A percentile compares a stretch with the other conserved stretches of the same genome.
These are phyloP conservation scores for Pseudocercospora eumusae DNA, from an alignment of 2,329 filamentous ascomycete species.

Conservation along the genomic window DNA sequence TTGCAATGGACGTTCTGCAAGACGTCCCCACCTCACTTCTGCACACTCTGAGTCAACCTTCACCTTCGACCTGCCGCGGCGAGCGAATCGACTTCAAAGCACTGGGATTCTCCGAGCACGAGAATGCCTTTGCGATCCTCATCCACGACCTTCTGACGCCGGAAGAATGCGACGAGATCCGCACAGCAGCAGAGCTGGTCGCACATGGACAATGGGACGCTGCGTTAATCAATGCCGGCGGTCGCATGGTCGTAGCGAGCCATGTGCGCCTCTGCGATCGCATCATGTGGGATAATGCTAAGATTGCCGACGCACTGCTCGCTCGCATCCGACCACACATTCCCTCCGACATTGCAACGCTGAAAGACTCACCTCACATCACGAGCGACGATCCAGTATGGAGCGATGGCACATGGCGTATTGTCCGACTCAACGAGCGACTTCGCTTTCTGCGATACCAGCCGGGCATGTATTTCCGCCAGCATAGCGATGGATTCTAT, in stretches of 20 bases:
- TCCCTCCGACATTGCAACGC: conserved; percentile 46
- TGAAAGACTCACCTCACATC: conserved; percentile 46
- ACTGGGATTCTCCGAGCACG: conserved; percentile 10
- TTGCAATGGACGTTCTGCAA: conserved; percentile 1
- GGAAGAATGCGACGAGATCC: conserved; percentile 61
- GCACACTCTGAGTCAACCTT: conserved; percentile 7
- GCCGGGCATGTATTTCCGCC: conserved; percentile 69
- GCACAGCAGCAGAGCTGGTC: conserved; percentile 52
- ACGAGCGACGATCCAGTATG: conserved; percentile 48
- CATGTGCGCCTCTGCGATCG: conserved; percentile 67
- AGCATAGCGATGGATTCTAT: conserved; percentile 68
- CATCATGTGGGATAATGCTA: conserved; percentile 69
- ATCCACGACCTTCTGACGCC: conserved; percentile 62
- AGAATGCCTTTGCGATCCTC: conserved; percentile 50
- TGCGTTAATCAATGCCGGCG: conserved; percentile 68
- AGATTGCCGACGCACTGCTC: conserved; percentile 64
- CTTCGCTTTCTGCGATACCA: conserved; percentile 73
- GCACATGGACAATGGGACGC: conserved; percentile 58
- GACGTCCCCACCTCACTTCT: conserved; percentile 2
- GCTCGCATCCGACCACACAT: conserved; percentile 46
- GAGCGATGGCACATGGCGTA: conserved; percentile 44
- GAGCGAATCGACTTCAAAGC: conserved; percentile 11
- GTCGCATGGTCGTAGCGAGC: conserved; percentile 58
- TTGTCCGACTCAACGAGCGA: conserved; percentile 65
- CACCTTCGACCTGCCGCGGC: conserved; percentile 4